A percentile compares a stretch with the other conserved stretches of the same genome.
These are phyloP conservation scores for Sarocladium strictum DNA, from an alignment of 2,329 filamentous ascomycete species.

Conservation along the genomic window DNA sequence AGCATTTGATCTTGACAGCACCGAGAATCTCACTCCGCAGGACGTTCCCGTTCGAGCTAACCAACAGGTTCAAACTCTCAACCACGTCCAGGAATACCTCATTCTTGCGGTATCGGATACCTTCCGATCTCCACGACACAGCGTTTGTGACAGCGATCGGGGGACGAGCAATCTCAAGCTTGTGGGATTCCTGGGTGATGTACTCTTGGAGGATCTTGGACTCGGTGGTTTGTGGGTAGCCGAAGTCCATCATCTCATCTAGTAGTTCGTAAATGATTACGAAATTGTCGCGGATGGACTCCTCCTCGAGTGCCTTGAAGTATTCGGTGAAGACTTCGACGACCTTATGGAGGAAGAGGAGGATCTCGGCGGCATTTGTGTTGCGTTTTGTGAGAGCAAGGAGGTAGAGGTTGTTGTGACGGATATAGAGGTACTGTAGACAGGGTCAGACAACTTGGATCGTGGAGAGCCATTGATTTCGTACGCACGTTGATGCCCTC, in stretches of 20 bases:
- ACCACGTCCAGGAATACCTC: conserved; percentile 98
- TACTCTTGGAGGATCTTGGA: conserved; percentile 98
- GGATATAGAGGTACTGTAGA: conserved; percentile 89
- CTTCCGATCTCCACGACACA: conserved; percentile 96
- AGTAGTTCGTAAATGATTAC: conserved; percentile 98
- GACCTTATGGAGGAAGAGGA: conserved; percentile 95
- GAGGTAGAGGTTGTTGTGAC: conserved; percentile 98
- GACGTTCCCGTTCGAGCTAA: conserved; percentile 91
- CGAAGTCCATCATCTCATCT: conserved; percentile 99
- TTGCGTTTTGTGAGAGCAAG: conserved; percentile 97
- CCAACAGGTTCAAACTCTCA: conserved; percentile 91
- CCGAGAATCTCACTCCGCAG: conserved; percentile 93
- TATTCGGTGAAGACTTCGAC: conserved; percentile 99
- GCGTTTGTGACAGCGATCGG: conserved; percentile 98
- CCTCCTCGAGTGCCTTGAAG: conserved; percentile 98
- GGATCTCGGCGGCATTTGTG: conserved; percentile 96
- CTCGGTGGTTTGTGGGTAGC: conserved; percentile 97
- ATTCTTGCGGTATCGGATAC: conserved; percentile 97
- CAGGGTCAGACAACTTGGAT: neutral
- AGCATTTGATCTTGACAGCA: conserved; percentile 99
- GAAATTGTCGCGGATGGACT: conserved; percentile 98
- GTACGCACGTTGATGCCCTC: conserved; percentile 94
- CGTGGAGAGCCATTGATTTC: conserved; percentile 18
- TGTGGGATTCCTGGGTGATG: conserved; percentile 98
- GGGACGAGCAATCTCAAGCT: conserved; percentile 89